Evolutionary conservation across 495 filamentous ascomycete species (phyloP).

Genomic region (Schizothecium vesticola): DNA sequence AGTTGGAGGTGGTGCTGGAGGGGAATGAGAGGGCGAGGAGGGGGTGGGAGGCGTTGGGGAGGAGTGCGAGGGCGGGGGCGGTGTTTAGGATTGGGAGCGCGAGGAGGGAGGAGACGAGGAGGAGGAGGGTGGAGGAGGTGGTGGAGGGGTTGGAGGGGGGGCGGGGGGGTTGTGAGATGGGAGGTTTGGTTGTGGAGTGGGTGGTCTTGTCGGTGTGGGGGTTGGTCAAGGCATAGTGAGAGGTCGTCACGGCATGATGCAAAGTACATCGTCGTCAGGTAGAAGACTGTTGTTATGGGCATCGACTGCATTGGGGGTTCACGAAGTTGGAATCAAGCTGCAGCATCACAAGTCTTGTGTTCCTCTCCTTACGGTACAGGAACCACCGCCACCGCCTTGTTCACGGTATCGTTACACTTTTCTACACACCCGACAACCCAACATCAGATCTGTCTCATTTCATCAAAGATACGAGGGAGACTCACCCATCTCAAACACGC

Average conservation of each 20-base stretch:
- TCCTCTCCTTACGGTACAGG: not conserved
- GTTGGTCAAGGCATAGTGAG: too few species aligned
- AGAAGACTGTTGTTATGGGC: not conserved
- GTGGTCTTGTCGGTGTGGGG: too few species aligned
- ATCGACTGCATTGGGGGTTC: not conserved
- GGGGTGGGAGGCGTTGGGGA: conserved; percentile 39
- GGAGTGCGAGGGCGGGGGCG: conserved; percentile 39
- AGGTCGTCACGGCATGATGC: not conserved
- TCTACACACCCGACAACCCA: not conserved
- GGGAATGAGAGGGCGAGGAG: conserved; percentile 25
- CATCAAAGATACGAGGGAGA: not conserved
- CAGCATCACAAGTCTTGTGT: not conserved
- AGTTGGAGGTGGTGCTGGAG: conserved; percentile 35
- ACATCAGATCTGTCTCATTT: not conserved
- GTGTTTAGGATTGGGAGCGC: conserved; percentile 40
- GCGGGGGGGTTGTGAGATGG: not conserved
- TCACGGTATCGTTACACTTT: not conserved
- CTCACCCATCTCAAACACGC: not conserved
- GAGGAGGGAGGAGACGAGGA: conserved; percentile 25
- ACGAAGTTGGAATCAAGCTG: not conserved
- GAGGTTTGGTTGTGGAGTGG: too few species aligned
- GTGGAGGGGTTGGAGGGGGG: conserved; percentile 15
- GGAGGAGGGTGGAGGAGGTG: conserved; percentile 26
- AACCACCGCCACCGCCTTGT: not conserved
- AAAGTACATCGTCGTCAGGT: too few species aligned